Evolutionary conservation across 1,284 basidiomycete species (phyloP).

Genomic region (Xerocomus cyaneibrunnescens): DNA sequence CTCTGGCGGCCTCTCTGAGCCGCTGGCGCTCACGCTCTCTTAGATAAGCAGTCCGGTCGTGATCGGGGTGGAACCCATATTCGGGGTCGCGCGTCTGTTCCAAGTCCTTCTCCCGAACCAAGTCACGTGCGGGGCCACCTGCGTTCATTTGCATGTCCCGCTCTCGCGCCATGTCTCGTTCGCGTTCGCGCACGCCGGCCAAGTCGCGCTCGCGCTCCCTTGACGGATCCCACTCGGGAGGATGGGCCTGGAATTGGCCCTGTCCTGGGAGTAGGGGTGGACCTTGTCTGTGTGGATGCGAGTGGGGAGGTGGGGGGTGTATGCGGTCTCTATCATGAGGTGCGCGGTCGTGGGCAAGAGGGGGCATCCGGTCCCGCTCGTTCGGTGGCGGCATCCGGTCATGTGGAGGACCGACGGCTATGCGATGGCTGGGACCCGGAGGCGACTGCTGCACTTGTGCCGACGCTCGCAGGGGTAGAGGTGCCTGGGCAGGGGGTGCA

Average conservation of each 20-base stretch:
- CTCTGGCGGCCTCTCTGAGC: constrained; percentile 20
- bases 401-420: constrained; percentile 17
- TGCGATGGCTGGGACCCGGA: constrained; percentile 25
- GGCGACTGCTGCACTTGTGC: constrained; percentile 25
- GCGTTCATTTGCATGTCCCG: constrained; percentile 20
- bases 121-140: constrained; percentile 26
- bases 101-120: constrained; percentile 26
- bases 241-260: constrained; percentile 34
- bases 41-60: constrained; percentile 25
- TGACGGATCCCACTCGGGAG: constrained; percentile 30
- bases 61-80: constrained; percentile 24
- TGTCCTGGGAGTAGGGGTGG: constrained; percentile 30
- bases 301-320: constrained; percentile 23
- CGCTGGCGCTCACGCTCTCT: constrained; percentile 32
- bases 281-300: constrained; percentile 22
- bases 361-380: constrained; percentile 31
- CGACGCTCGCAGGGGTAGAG: constrained; percentile 15
- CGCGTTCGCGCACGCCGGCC: constrained; percentile 14
- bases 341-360: constrained; percentile 27
- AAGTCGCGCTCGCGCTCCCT: constrained; percentile 17
- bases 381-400: constrained; percentile 26
- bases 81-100: constrained; percentile 26
- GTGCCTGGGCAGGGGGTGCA: constrained; percentile 15
- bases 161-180: constrained; percentile 25
- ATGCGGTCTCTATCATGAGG: constrained; percentile 33